Evolutionary conservation across 169 alveolate genomes (phyloP).

Genomic region (Plasmodium gallinaceum): DNA sequence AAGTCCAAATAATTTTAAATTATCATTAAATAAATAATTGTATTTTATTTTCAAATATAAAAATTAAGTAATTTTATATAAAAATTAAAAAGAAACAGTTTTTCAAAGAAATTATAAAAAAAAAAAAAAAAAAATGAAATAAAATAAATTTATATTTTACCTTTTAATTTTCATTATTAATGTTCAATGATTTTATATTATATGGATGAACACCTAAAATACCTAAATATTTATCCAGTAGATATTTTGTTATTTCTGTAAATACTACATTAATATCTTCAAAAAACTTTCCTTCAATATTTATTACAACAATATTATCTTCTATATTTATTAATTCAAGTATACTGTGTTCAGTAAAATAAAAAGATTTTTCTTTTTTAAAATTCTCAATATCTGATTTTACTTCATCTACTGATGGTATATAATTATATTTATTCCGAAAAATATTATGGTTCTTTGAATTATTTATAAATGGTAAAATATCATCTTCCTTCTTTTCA

Average conservation of each 20-base stretch:
- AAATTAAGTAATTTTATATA: too few species aligned
- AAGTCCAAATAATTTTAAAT: too few species aligned
- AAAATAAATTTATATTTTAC: too few species aligned
- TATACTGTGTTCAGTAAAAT: conserved; percentile 75
- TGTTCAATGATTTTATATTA: conserved; percentile 43
- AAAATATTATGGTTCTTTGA: conserved; percentile 40
- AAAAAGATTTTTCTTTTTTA: conserved; percentile 61
- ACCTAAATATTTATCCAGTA: conserved; percentile 34
- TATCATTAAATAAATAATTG: too few species aligned
- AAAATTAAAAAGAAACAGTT: too few species aligned
- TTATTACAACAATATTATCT: conserved; percentile 55
- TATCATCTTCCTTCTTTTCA: conserved; percentile 32
- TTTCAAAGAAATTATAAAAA: too few species aligned
- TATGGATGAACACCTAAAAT: conserved; percentile 71
- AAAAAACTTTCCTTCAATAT: conserved; percentile 69
- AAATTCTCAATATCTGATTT: conserved; percentile 29
- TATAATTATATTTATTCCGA: conserved; percentile 63
- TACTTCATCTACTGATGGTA: conserved; percentile 66
- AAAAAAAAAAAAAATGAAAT: too few species aligned
- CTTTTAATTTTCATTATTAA: background rate
- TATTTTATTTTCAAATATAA: too few species aligned
- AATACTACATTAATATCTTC: conserved; percentile 73
- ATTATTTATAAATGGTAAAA: conserved; percentile 16
- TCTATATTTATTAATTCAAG: conserved; percentile 69
- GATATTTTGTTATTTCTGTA: conserved; percentile 56